Evolutionary conservation across 306 rosid genomes (phyloP).

Genomic region (Castanea sativa): DNA sequence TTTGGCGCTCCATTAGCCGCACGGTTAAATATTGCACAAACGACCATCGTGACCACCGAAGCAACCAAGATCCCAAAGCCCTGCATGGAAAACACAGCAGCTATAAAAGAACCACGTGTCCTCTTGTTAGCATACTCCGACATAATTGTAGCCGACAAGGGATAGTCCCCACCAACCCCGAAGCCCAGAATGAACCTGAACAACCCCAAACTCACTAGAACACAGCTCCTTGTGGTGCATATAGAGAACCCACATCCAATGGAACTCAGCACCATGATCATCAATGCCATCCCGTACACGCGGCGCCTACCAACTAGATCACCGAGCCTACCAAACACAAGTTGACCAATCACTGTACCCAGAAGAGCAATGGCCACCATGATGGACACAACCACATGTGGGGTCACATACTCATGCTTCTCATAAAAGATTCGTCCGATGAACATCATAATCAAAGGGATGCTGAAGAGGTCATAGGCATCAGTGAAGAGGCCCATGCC

Average conservation of each 20-base stretch:
- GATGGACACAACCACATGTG: background rate
- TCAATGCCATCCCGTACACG: constrained; percentile 52
- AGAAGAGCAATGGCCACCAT: constrained; percentile 40
- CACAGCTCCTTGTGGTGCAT: constrained; percentile 42
- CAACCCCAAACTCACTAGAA: constrained; percentile 48
- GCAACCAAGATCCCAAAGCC: constrained; percentile 70
- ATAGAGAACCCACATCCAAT: constrained; percentile 67
- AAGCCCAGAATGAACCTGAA: constrained; percentile 67
- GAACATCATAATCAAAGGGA: constrained; percentile 44
- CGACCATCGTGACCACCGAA: constrained; percentile 54
- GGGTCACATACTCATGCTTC: background rate
- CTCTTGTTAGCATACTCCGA: constrained; percentile 77
- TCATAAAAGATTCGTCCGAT: constrained; percentile 47
- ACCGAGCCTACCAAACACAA: constrained; percentile 56
- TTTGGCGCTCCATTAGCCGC: background rate
- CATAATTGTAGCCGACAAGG: constrained; percentile 76
- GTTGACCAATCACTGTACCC: constrained; percentile 59
- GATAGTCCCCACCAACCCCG: constrained; percentile 85
- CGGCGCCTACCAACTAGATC: constrained; percentile 57
- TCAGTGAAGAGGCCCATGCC: constrained; percentile 86
- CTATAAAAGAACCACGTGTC: constrained; percentile 74
- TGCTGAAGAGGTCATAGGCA: constrained; percentile 65
- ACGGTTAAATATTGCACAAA: constrained; percentile 41
- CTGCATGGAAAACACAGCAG: constrained; percentile 82
- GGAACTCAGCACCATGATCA: constrained; percentile 53